phyloP scores from a whole-genome alignment of 2,329 filamentous ascomycete species.

The Colletotrichum musae region DNA sequence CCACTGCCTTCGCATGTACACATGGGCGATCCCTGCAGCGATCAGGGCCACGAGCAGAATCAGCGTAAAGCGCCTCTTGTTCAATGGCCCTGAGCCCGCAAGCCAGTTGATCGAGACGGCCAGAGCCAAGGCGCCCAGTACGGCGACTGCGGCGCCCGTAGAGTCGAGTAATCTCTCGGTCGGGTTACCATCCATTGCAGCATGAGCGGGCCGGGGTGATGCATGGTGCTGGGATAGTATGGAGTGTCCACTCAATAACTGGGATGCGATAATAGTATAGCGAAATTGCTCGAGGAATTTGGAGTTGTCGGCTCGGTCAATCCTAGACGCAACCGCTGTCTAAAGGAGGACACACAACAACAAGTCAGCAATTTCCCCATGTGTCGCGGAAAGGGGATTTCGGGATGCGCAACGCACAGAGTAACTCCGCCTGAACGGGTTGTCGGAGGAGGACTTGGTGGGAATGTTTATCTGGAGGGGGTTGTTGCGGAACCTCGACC shows the following conservation, averaged over 20 bases:
- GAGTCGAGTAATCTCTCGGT: slow-evolving; percentile 55
- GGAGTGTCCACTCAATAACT: slow-evolving; percentile 82
- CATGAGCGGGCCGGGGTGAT: slow-evolving; percentile 41
- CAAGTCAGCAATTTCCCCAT: slow-evolving; percentile 42
- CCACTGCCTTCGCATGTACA: slow-evolving; percentile 85
- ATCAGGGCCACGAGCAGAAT: slow-evolving; percentile 63
- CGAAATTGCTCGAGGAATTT: slow-evolving; percentile 93
- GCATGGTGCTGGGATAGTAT: slow-evolving; percentile 60
- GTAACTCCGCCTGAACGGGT: slow-evolving; percentile 62
- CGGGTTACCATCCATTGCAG: slow-evolving; percentile 44
- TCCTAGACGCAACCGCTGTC: slow-evolving; percentile 78
- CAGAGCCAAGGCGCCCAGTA: slow-evolving; percentile 77
- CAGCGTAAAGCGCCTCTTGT: slow-evolving; percentile 68
- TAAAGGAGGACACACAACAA: slow-evolving; percentile 50
- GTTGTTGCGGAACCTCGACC: slow-evolving; percentile 67
- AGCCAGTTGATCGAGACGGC: slow-evolving; percentile 83
- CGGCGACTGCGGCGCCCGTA: slow-evolving; percentile 65
- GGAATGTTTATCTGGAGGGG: slow-evolving; percentile 60
- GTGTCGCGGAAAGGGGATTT: slow-evolving; percentile 42
- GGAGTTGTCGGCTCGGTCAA: slow-evolving; percentile 84
- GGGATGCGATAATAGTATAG: slow-evolving; percentile 92
- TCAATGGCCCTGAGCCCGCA: slow-evolving; percentile 66
- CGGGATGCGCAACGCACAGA: slow-evolving; percentile 59
- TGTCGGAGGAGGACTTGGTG: slow-evolving; percentile 57
- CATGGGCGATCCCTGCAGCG: slow-evolving; percentile 74